Evolutionary conservation across 352 stramenopile species (phyloP).

Genomic region (Globisporangium irregulare): DNA sequence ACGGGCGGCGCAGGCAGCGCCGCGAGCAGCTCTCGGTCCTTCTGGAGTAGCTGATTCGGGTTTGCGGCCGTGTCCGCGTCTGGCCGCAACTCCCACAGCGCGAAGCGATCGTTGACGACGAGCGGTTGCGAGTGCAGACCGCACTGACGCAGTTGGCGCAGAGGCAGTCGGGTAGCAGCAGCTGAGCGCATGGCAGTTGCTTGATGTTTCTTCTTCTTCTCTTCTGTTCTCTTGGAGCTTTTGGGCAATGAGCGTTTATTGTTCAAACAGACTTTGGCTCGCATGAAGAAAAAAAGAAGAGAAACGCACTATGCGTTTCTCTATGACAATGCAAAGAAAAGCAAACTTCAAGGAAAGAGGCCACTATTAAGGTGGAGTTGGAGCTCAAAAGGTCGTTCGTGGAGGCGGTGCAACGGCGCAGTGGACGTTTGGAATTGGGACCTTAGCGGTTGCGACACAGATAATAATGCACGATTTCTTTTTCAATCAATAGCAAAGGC

Average conservation of each 20-base stretch:
- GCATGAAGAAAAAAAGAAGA: neutral
- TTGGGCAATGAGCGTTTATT: neutral
- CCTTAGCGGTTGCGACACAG: no score
- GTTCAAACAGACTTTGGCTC: neutral
- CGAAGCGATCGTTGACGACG: conserved; percentile 27
- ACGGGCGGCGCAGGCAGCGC: conserved; percentile 14
- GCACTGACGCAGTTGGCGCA: neutral
- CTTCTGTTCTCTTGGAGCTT: neutral
- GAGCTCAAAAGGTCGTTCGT: neutral
- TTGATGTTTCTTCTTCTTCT: neutral
- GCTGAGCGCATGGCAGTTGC: neutral
- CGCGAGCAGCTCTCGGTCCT: conserved; percentile 25
- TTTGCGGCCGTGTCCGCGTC: conserved; percentile 12
- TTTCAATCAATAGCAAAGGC: no score
- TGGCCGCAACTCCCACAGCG: conserved; percentile 33
- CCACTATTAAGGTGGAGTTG: neutral
- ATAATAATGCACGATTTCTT: no score
- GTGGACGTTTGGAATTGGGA: no score
- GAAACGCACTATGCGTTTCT: neutral
- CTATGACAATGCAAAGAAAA: neutral
- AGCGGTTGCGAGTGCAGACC: neutral
- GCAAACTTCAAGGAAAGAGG: neutral
- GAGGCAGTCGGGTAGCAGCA: neutral
- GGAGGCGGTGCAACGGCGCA: no score
- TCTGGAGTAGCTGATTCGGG: conserved; percentile 13